These are phyloP conservation scores for Dactylellina sp. DNA, from an alignment of 2,329 filamentous ascomycete species.

Conservation along the genomic window DNA sequence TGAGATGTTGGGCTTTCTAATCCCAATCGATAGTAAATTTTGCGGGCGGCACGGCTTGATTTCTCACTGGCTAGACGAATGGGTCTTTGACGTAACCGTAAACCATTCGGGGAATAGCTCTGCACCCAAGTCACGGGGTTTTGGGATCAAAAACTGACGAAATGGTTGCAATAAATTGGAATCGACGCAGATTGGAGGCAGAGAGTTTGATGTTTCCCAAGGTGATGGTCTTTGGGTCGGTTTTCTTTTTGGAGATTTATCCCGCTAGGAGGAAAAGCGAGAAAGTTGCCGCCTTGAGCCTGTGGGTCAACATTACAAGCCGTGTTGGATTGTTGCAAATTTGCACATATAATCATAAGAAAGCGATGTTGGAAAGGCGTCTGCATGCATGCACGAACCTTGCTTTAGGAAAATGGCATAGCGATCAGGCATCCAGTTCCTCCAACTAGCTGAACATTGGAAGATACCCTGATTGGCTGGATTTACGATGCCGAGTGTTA, in stretches of 20 bases:
- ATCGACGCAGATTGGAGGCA: conserved; percentile 23
- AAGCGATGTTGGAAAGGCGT: neutral
- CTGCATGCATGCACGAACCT: conserved; percentile 20
- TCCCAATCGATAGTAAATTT: conserved; percentile 14
- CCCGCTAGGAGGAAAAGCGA: neutral
- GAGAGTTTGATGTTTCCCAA: conserved; percentile 31
- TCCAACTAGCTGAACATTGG: conserved; percentile 5
- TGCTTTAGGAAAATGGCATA: conserved; percentile 17
- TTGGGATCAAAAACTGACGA: conserved; percentile 39
- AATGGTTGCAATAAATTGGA: conserved; percentile 32
- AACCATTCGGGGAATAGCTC: conserved; percentile 39
- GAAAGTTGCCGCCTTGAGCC: conserved; percentile 24
- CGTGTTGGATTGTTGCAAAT: conserved; percentile 52
- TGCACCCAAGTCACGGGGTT: conserved; percentile 48
- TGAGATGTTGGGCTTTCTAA: too few relatives aligned
- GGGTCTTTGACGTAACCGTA: conserved; percentile 32
- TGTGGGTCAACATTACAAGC: conserved; percentile 18
- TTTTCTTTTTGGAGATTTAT: conserved; percentile 1
- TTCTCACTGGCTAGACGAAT: conserved; percentile 46
- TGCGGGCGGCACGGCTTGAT: conserved; percentile 40
- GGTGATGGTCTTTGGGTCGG: conserved; percentile 37
- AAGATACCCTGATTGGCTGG: conserved; percentile 39
- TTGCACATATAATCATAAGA: conserved; percentile 15
- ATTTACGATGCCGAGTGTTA: conserved; percentile 34
- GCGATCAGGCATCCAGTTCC: conserved; percentile 34